phyloP scores from a whole-genome alignment of 2,329 filamentous ascomycete species.

The Aspergillus carbonarius region DNA sequence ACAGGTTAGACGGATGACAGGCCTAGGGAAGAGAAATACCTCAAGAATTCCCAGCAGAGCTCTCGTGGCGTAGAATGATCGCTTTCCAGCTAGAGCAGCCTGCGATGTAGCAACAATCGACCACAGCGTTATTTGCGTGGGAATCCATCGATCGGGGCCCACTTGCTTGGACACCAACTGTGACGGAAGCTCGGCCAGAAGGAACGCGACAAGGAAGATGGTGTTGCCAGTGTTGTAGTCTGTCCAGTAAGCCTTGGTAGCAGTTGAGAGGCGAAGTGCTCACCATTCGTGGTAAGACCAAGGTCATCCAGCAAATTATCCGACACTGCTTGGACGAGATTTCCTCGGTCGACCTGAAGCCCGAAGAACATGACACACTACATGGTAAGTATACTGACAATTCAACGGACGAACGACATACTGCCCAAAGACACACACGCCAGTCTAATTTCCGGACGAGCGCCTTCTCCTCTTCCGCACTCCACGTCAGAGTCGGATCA shows the following conservation, averaged over 20 bases:
- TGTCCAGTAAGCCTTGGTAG: constrained; percentile 47
- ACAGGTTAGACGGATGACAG: neutral
- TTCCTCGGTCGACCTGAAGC: constrained; percentile 59
- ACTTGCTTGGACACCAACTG: constrained; percentile 58
- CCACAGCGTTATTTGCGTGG: constrained; percentile 55
- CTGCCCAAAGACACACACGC: constrained; percentile 26
- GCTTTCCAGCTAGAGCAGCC: constrained; percentile 45
- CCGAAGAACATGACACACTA: constrained; percentile 60
- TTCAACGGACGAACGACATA: constrained; percentile 10
- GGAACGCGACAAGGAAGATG: constrained; percentile 56
- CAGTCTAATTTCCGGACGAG: constrained; percentile 27
- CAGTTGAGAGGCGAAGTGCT: constrained; percentile 44
- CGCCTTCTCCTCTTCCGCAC: constrained; percentile 32
- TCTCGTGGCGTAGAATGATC: constrained; percentile 39
- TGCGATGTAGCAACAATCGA: constrained; percentile 50
- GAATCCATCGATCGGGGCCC: constrained; percentile 57
- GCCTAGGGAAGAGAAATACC: constrained; percentile 6
- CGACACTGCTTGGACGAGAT: constrained; percentile 56
- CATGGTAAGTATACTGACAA: neutral
- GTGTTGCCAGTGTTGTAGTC: constrained; percentile 56
- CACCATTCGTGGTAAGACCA: constrained; percentile 32
- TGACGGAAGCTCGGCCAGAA: constrained; percentile 56
- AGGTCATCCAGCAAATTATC: constrained; percentile 55
- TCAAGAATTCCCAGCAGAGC: constrained; percentile 45
- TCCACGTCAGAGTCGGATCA: constrained; percentile 40